A percentile compares a stretch with the other conserved stretches of the same genome.
These are phyloP conservation scores for Aspergillus novoparasiticus DNA, from an alignment of 2,329 filamentous ascomycete genomes.

Conservation along the genomic window DNA sequence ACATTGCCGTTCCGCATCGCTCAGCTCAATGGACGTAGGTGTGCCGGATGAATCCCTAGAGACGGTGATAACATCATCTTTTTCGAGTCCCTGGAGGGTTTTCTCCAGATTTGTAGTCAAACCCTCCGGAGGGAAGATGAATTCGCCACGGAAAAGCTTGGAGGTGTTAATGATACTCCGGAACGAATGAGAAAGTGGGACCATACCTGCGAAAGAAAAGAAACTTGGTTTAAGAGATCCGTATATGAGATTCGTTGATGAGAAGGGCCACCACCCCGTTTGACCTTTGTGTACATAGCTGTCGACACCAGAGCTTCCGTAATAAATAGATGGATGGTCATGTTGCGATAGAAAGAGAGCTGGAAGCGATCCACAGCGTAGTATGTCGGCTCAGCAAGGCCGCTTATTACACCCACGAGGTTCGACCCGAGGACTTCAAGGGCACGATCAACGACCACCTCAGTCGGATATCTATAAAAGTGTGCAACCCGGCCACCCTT, in stretches of 20 bases:
- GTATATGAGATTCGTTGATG: constrained; percentile 77
- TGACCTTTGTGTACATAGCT: constrained; percentile 87
- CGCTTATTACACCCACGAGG: constrained; percentile 77
- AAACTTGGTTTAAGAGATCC: constrained; percentile 75
- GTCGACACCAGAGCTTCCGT: constrained; percentile 87
- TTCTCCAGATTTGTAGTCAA: constrained; percentile 77
- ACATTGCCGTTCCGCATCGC: constrained; percentile 71
- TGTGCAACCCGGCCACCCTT: constrained; percentile 94
- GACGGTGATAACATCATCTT: constrained; percentile 74
- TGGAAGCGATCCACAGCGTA: constrained; percentile 96
- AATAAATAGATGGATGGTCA: constrained; percentile 98
- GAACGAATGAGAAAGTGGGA: background rate
- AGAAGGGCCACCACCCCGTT: constrained; percentile 81
- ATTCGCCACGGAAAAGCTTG: constrained; percentile 88
- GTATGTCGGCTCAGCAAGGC: constrained; percentile 86
- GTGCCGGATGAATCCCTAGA: constrained; percentile 57
- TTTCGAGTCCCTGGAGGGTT: constrained; percentile 75
- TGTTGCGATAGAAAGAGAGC: constrained; percentile 96
- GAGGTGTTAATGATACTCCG: constrained; percentile 12
- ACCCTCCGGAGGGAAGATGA: constrained; percentile 91
- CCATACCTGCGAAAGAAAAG: constrained; percentile 74
- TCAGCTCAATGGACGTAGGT: constrained; percentile 71
- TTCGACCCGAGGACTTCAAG: constrained; percentile 89
- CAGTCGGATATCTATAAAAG: constrained; percentile 78
- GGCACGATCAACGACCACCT: constrained; percentile 82